A percentile compares a stretch with the other conserved stretches of the same genome.
Conservation (phyloP, 306 rosid species). For the Ziziphus jujuba region DNA sequence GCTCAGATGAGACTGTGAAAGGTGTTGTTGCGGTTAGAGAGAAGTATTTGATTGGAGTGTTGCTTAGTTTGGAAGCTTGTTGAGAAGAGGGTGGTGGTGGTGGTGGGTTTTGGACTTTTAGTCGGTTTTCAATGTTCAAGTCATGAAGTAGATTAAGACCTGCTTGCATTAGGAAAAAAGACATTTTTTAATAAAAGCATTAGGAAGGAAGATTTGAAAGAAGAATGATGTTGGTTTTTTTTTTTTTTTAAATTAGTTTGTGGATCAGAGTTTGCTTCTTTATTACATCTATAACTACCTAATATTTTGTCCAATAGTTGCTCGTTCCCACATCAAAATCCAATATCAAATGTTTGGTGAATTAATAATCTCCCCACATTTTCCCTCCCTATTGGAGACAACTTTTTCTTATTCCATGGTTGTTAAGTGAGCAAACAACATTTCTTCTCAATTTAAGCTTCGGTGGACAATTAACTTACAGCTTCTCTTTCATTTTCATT, state of each 20-base stretch:
- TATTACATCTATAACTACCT: conserved; percentile 76
- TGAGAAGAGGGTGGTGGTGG: conserved; percentile 4
- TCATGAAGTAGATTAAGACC: conserved; percentile 45
- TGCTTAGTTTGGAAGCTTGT: conserved; percentile 55
- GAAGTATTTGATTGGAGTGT: conserved; percentile 40
- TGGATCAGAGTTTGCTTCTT: conserved; percentile 60
- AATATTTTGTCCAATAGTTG: conserved; percentile 27
- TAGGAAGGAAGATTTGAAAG: conserved; percentile 24
- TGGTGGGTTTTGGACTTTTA: conserved; percentile 22
- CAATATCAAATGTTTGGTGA: conserved; percentile 68
- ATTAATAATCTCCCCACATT: conserved; percentile 25
- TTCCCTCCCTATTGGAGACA: conserved; percentile 17
- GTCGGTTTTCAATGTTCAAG: conserved; percentile 26
- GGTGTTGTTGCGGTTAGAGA: conserved; percentile 52
- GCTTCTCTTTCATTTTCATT: conserved; percentile 54
- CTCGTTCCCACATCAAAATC: conserved; percentile 68
- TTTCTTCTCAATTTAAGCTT: conserved; percentile 25
- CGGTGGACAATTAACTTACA: conserved; percentile 25
- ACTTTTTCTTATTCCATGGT: conserved; percentile 10
- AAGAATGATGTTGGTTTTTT: neutral
- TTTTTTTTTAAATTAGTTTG: neutral
- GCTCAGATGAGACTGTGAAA: conserved; percentile 10
- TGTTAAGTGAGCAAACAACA: conserved; percentile 23
- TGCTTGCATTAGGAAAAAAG: conserved; percentile 30
- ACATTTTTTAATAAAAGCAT: conserved; percentile 2